Conservation (phyloP, 2,329 filamentous ascomycete species). For the Fusarium mexicanum region DNA sequence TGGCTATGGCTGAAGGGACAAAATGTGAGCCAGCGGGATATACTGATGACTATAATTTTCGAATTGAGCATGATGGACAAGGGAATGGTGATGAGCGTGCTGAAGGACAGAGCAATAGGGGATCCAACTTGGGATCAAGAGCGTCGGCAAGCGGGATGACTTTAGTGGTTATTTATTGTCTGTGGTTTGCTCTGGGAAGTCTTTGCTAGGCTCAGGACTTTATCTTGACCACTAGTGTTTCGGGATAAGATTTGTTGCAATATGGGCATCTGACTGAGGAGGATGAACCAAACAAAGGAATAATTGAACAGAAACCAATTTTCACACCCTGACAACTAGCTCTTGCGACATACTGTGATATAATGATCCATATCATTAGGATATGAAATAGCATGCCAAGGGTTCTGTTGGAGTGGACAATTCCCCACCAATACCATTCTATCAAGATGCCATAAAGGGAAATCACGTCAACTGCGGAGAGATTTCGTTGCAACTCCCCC, state of each 20-base stretch:
- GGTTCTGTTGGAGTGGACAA: background rate
- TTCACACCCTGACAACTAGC: background rate
- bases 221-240: background rate
- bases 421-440: slow-evolving; percentile 23
- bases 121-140: slow-evolving; percentile 7
- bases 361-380: background rate
- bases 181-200: slow-evolving; percentile 9
- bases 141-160: background rate
- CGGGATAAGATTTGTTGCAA: background rate
- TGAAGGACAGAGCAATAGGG: slow-evolving; percentile 12
- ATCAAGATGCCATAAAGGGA: slow-evolving; percentile 20
- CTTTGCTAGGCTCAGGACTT: background rate
- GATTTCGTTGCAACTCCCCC: background rate
- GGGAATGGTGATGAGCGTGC: background rate
- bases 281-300: background rate
- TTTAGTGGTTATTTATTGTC: background rate
- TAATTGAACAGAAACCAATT: background rate
- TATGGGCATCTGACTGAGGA: background rate
- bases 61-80: slow-evolving; percentile 46
- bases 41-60: slow-evolving; percentile 50
- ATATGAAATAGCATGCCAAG: background rate
- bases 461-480: slow-evolving; percentile 12
- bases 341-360: background rate
- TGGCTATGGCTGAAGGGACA: slow-evolving; percentile 56
- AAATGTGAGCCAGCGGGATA: slow-evolving; percentile 56